Evolutionary conservation across 495 filamentous ascomycete species (phyloP), one percentile per base, ranked within the genome.

Genomic region (Pyrenopolyporus hunteri): DNA sequence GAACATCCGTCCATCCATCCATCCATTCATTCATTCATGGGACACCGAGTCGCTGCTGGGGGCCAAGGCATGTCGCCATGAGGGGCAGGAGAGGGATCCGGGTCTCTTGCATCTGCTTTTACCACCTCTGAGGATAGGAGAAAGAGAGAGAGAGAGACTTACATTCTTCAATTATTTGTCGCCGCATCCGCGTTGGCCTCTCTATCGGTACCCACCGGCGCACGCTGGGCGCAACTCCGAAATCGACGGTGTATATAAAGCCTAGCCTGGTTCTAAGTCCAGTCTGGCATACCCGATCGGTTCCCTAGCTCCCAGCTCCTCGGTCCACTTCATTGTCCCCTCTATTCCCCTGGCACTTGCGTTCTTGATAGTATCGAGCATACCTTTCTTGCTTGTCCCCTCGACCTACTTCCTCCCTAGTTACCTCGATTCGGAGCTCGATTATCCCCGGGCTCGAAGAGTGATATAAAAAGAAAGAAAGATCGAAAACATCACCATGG

Each of bases 401-500:
- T 20, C 4, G 25, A 48, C 10, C 17, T 48, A 28, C 28, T 8
- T 22, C 29, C 10, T 26, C 11, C 29, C 13, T 33, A 33, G 11
- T 23, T n/a, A 10, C 16, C 43, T 17, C 26, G 17, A 8, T 17
- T 19, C 11, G 6, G 33, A n/a, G 17, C 45, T 11, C 29, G 17
- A 23, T 3, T n/a, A 35, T 49, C 22, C 26, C 23, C 13, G 23
- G 42, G 22, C 9, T 13, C 0, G 11, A 28, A 17, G n/a, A n/a
- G n/a, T n/a, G n/a, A n/a, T n/a, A n/a, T n/a, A 28, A 16, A 17
- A 39, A 39, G 5, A 39, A 17, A 39, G 3, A 16, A 4, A 17
- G 2, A 20, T 16, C n/a, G 13, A 39, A 28, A 9, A 45, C 14
- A 33, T 29, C 29, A 50, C 16, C 47, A 73, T 70, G 67, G 68